Evolutionary conservation across 306 rosid species (phyloP).

Genomic region (Amphicarpaea edgeworthii): DNA sequence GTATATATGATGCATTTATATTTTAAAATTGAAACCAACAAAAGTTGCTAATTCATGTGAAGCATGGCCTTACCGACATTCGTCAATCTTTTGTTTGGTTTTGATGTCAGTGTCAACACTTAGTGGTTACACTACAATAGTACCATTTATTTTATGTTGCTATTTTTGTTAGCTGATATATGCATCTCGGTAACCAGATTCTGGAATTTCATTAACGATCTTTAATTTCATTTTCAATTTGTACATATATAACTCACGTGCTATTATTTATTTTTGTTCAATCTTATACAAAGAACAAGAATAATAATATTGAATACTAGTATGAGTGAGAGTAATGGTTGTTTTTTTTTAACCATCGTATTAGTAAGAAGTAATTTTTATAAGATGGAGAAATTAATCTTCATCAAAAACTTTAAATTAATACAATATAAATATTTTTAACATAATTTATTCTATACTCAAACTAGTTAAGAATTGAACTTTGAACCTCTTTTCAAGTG

Average conservation of each 20-base stretch:
- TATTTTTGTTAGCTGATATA: not conserved
- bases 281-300: not conserved
- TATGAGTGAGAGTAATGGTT: not conserved
- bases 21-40: not conserved
- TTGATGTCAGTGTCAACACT: not conserved
- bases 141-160: not conserved
- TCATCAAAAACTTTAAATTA: no score
- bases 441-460: no score
- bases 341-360: no score
- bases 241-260: not conserved
- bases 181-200: slow-evolving; percentile 19
- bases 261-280: not conserved
- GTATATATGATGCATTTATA: not conserved
- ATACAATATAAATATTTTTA: no score
- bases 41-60: not conserved
- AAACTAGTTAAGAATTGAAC: no score
- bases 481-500: no score
- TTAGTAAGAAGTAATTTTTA: no score
- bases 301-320: no score
- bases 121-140: not conserved
- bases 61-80: not conserved
- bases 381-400: no score
- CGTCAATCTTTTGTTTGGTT: not conserved
- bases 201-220: not conserved
- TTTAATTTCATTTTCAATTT: not conserved